Evolutionary conservation across 163 green algal genomes (phyloP), one percentile per base, ranked within the genome.

Genomic region (Chlamydomonas reinhardtii): DNA sequence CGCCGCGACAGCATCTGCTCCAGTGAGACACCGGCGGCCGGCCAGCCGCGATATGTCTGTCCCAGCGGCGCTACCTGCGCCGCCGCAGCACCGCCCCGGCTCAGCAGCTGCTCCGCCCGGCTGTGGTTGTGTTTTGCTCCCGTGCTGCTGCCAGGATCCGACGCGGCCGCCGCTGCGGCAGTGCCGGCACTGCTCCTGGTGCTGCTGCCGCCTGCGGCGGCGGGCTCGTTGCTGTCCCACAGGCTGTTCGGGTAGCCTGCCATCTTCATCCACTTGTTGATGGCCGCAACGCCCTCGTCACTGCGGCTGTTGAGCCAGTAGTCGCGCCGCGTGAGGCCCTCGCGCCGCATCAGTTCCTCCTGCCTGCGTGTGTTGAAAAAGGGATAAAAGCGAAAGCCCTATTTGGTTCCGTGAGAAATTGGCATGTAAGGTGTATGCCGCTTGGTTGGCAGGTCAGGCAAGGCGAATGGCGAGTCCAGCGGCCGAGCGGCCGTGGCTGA

Each of bases 291-390:
- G 14, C 82, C 82, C 35, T 76, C 64, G 73, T 92, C 89, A 17
- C 81, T 69, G 48, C 61, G 74, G 39, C 77, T 75, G 81, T 89
- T 86, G 12, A 82, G n/a, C 20, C 72, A 48, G 54, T 91, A 92
- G 27, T 85, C 52, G 52, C 85, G 81, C 19, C 25, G 22, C 19
- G 54, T 79, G 6, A 91, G 75, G 54, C 75, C 75, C 66, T 73
- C 19, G 15, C 31, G 19, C 27, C 82, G 52, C 89, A 92, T 91
- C 69, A 89, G 77, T 17, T 43, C 15, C 74, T 89, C 85, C 89
- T 90, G 80, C 74, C 68, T 74, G 75, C n/a, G 43, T 74, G 39
- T 48, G 5, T 5, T 8, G 8, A 48, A 48, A 8, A 48, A 14
- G 39, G n/a, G n/a, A n/a, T n/a, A n/a, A n/a, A n/a, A n/a, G n/a